Conservation (phyloP, 2,329 filamentous ascomycete species). For the Pseudocercospora crystallina region DNA sequence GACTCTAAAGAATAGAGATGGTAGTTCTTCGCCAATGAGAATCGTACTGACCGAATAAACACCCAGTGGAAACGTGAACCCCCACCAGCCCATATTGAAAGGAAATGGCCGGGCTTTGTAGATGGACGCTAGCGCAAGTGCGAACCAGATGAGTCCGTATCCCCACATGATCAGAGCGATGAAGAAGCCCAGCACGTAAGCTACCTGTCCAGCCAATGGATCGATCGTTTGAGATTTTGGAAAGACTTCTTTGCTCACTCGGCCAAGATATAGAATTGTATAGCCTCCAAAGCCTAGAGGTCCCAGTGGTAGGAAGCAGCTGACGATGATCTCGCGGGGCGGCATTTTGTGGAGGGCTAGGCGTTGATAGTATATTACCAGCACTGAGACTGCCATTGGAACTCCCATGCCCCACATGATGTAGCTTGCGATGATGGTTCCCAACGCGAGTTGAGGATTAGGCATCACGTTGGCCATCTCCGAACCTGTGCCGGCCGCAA, state of each 20-base stretch:
- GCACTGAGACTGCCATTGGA: slow-evolving; percentile 60
- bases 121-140: slow-evolving; percentile 47
- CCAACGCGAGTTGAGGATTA: slow-evolving; percentile 54
- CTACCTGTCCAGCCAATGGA: slow-evolving; percentile 49
- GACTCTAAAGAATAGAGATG: slow-evolving; percentile 55
- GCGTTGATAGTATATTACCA: slow-evolving; percentile 69
- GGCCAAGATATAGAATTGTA: slow-evolving; percentile 32
- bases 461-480: slow-evolving; percentile 60
- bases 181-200: slow-evolving; percentile 54
- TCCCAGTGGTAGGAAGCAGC: slow-evolving; percentile 65
- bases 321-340: slow-evolving; percentile 66
- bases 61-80: slow-evolving; percentile 59
- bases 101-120: slow-evolving; percentile 46
- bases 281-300: slow-evolving; percentile 67
- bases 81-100: slow-evolving; percentile 67
- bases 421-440: slow-evolving; percentile 65
- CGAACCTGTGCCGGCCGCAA: slow-evolving; percentile 63
- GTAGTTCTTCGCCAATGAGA: slow-evolving; percentile 51
- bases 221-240: slow-evolving; percentile 10
- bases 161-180: slow-evolving; percentile 57
- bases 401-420: slow-evolving; percentile 67
- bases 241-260: slow-evolving; percentile 30
- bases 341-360: slow-evolving; percentile 66
- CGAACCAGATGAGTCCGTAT: slow-evolving; percentile 51
- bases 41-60: slow-evolving; percentile 54